These are phyloP conservation scores for Gyrodon lividus DNA, from an alignment of 768 basidiomycete genomes.

Conservation along the genomic window DNA sequence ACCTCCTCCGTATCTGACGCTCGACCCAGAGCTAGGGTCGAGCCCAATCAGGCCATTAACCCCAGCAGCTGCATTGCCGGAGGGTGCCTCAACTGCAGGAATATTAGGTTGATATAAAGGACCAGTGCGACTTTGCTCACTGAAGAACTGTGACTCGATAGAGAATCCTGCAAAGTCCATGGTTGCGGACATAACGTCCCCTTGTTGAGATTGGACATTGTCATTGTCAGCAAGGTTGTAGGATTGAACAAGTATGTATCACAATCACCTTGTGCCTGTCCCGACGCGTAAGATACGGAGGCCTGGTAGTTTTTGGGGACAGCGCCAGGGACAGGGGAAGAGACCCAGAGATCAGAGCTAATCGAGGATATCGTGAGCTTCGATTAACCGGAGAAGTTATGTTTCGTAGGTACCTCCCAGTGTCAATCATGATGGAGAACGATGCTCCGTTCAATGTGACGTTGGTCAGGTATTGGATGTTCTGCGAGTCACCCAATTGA, in stretches of 20 bases:
- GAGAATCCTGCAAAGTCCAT: slow-evolving; percentile 39
- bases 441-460: slow-evolving; percentile 37
- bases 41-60: slow-evolving; percentile 49
- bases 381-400: slow-evolving; percentile 16
- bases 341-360: slow-evolving; percentile 68
- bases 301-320: slow-evolving; percentile 38
- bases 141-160: slow-evolving; percentile 42
- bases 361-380: slow-evolving; percentile 21
- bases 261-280: slow-evolving; percentile 29
- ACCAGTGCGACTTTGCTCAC: slow-evolving; percentile 1
- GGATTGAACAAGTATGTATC: too few species aligned
- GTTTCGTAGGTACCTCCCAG: slow-evolving; percentile 39
- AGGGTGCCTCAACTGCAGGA: slow-evolving; percentile 20
- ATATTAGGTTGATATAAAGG: slow-evolving; percentile 4
- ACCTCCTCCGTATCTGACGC: slow-evolving; percentile 37
- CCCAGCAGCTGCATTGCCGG: slow-evolving; percentile 7
- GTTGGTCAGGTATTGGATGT: slow-evolving; percentile 39
- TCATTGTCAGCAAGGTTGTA: too few species aligned
- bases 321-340: slow-evolving; percentile 41
- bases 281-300: slow-evolving; percentile 53
- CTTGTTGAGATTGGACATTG: too few species aligned
- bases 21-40: slow-evolving; percentile 60
- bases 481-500: slow-evolving; percentile 27
- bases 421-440: slow-evolving; percentile 42
- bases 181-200: slow-evolving; percentile 28